Evolutionary conservation across 306 rosid genomes (phyloP), one percentile per base, ranked within the genome.

Genomic region (Casuarina cunninghamiana): DNA sequence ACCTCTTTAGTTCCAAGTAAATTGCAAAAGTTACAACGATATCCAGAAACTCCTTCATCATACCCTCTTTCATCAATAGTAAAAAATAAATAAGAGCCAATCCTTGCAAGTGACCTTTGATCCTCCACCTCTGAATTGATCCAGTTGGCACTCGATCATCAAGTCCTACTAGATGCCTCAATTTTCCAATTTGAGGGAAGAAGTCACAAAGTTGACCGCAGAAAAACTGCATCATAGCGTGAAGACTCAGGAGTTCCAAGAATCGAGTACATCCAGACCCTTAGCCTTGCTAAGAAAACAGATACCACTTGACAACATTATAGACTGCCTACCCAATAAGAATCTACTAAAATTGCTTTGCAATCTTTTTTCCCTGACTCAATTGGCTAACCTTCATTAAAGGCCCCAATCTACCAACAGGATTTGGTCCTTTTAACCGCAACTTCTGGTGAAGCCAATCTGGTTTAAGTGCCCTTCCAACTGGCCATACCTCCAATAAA

Each of bases 241-340:
- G 71, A 43, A 26, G 45, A 69, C 32, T 69, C 70, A 69, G 58
- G 45, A 43, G 42, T 67, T 66, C n/a, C 5, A 41, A n/a, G 71
- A 32, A 41, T 42, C 17, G 26, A 68, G 15, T 5, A 50, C 37
- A 48, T 44, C 45, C 11, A 66, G 51, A 42, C n/a, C 72, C 21
- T 57, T n/a, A 41, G 41, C 38, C 43, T n/a, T 55, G 19, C 55
- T 41, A 58, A 3, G 21, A 49, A 44, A 26, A 26, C 32, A 26
- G 32, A 26, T 26, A 26, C 32, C 32, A 26, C 32, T 26, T 26
- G 32, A 26, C 32, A 26, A 26, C 32, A 21, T 51, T 19, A 26
- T n/a, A 39, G 21, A 21, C 48, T 26, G 75, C 71, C 12, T 10
- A 54, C 57, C 54, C 69, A 77, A 17, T 19, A 69, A 46, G 32